A percentile compares a stretch with the other conserved stretches of the same genome.
phyloP scores from a whole-genome alignment of 345 rosid genomes.

The Gossypium mustelinum region DNA sequence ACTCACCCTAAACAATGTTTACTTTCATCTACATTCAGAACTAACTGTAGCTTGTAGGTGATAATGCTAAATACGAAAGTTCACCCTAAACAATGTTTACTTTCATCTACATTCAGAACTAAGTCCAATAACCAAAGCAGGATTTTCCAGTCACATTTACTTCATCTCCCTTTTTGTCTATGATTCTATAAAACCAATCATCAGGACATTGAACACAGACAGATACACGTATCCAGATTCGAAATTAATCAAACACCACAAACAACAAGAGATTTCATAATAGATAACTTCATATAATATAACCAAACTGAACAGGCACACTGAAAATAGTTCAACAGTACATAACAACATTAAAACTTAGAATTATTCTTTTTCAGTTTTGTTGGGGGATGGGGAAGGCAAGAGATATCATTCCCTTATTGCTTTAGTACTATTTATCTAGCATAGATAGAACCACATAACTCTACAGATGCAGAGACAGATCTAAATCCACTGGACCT shows the following conservation, averaged over 20 bases:
- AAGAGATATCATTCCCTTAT: not conserved
- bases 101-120: not conserved
- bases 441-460: not conserved
- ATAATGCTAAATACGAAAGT: not conserved
- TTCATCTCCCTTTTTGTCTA: not conserved
- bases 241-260: not conserved
- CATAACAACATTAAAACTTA: not conserved
- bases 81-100: not conserved
- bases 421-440: not conserved
- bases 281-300: not conserved
- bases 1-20: not conserved
- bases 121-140: not conserved
- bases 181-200: not conserved
- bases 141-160: not conserved
- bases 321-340: not conserved
- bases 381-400: not conserved
- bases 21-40: not conserved
- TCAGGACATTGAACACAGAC: not conserved
- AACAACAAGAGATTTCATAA: not conserved
- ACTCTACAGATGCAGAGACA: conserved; percentile 9
- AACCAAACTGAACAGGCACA: not conserved
- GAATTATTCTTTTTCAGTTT: not conserved
- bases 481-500: not conserved
- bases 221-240: no score
- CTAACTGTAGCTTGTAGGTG: not conserved